Evolutionary conservation across 2,329 filamentous ascomycete species (phyloP).

Genomic region (Colletotrichum truncatum): DNA sequence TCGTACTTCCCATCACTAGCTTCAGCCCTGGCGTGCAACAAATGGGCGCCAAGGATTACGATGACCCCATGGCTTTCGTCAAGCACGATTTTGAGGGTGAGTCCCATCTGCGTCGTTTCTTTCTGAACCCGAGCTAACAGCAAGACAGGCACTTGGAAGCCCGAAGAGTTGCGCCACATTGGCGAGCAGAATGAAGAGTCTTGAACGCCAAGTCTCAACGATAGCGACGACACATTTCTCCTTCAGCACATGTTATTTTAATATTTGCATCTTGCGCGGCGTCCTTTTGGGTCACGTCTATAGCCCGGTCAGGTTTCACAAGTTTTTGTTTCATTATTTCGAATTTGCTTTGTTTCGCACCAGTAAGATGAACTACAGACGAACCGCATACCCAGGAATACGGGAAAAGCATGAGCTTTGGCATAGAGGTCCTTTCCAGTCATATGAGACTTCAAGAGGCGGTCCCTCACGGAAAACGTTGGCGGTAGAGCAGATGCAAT

Average conservation of each 20-base stretch:
- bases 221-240: constrained; percentile 2
- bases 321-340: neutral
- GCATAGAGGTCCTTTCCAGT: constrained; percentile 14
- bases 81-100: constrained; percentile 96
- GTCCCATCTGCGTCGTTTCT: constrained; percentile 35
- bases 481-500: too few relatives aligned
- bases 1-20: constrained; percentile 94
- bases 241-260: constrained; percentile 14
- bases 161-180: constrained; percentile 76
- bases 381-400: constrained; percentile 19
- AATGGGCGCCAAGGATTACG: constrained; percentile 88
- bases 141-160: constrained; percentile 76
- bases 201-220: constrained; percentile 26
- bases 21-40: constrained; percentile 95
- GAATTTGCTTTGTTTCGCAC: neutral
- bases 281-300: neutral
- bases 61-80: constrained; percentile 97
- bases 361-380: neutral
- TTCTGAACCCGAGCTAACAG: neutral
- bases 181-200: constrained; percentile 53
- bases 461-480: neutral
- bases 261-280: constrained; percentile 24
- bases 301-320: neutral
- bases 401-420: constrained; percentile 23
- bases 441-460: neutral